Base-by-base conservation (phyloP, 306 rosid genomes). In the Corylus americana region DNA sequence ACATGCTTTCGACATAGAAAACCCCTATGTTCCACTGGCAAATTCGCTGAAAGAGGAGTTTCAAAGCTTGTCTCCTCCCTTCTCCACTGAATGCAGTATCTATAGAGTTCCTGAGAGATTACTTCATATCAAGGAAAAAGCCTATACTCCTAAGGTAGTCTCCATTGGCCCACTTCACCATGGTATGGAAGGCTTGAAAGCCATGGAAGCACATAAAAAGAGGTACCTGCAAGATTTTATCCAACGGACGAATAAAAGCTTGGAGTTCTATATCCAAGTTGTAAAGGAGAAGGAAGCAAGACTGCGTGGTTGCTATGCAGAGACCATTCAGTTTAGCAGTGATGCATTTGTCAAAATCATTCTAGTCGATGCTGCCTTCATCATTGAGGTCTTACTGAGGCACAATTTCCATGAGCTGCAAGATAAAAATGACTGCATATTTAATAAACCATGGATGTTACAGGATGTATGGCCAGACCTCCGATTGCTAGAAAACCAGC, bases 401-500 rank as follows among this genome's bases (percentile, higher is more conserved):
- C 27, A 57, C 54, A 14, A 11, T 10, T 9, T 10, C 71, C 14
- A 14, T 3, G 8, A 45, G 7, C 67, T 35, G 20, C 11, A 74
- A 66, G 5, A 50, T 8, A 37, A 75, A 66, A 51, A 71, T 22
- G 88, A 84, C 53, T 51, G 71, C 45, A 59, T 88, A 1, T 82
- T 83, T 29, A 8, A 71, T 27, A 83, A 76, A 68, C 85, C 86
- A 61, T 76, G 71, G 84, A 27, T 82, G 76, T 25, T 82, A 39
- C 55, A 77, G 17, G 84, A 86, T 59, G 63, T 89, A 16, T 58
- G 49, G 53, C 75, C 70, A 11, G 86, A 86, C 61, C 62, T 84
- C 73, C 71, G 76, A 59, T 16, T 89, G 67, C 79, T 89, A 16
- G 92, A 88, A 75, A 86, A 89, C 81, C 92, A 89, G 48, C 77